Evolutionary conservation across 1,284 basidiomycete genomes (phyloP).

Genomic region (Ceratorhiza oryzae-sativae): DNA sequence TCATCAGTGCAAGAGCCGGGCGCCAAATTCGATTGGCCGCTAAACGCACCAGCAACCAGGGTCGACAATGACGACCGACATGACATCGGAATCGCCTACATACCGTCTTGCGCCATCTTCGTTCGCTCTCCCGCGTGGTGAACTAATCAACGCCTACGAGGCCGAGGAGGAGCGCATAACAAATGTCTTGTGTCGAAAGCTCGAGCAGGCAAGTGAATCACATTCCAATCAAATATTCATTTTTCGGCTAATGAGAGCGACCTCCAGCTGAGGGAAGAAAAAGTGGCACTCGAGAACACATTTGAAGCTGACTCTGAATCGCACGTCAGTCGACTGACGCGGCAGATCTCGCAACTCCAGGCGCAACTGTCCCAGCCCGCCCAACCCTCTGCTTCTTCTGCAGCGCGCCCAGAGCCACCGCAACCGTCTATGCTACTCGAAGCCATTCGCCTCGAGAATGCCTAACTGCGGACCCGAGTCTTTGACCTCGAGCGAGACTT

Average conservation of each 20-base stretch:
- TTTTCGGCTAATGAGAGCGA: no score
- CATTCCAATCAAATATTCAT: no score
- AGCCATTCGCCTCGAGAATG: constrained; percentile 76
- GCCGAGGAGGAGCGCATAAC: constrained; percentile 87
- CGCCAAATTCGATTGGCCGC: not conserved
- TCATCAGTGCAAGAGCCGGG: not conserved
- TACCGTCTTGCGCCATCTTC: not conserved
- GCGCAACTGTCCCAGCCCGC: constrained; percentile 46
- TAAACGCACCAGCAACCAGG: constrained; percentile 27
- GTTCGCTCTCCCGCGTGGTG: constrained; percentile 58
- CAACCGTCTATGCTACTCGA: constrained; percentile 58
- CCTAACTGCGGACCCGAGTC: constrained; percentile 25
- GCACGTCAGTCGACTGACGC: constrained; percentile 74
- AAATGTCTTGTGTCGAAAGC: constrained; percentile 75
- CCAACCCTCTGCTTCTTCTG: constrained; percentile 16
- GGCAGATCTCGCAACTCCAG: constrained; percentile 69
- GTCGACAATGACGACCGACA: not conserved
- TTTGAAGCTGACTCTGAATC: constrained; percentile 81
- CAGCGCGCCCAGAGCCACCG: constrained; percentile 20
- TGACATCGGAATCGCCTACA: constrained; percentile 19
- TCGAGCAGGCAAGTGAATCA: constrained; percentile 67
- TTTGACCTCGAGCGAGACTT: constrained; percentile 77
- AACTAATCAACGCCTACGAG: constrained; percentile 82
- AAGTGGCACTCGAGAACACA: constrained; percentile 78
- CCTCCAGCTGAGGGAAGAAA: constrained; percentile 81